Conservation (phyloP, 805 yeast genomes). For the Ogataea philodendri region DNA sequence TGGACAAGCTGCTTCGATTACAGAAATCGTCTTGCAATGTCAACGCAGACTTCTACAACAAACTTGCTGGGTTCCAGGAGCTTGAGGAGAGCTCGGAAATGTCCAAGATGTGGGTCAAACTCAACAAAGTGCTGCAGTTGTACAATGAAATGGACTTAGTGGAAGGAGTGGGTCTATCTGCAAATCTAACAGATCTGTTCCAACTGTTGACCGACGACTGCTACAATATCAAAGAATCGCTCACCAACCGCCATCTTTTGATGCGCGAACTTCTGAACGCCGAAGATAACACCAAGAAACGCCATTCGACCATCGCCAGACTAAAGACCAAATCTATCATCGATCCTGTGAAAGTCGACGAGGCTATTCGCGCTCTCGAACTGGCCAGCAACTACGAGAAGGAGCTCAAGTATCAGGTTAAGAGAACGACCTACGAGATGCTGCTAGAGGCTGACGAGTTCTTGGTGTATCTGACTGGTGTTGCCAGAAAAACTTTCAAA, state of each 20-base stretch:
- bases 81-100: slow-evolving; percentile 61
- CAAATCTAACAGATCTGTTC: slow-evolving; percentile 74
- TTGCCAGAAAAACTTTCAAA: slow-evolving; percentile 51
- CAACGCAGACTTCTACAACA: slow-evolving; percentile 44
- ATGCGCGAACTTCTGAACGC: slow-evolving; percentile 88
- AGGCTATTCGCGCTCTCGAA: slow-evolving; percentile 77
- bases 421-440: slow-evolving; percentile 84
- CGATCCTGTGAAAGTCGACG: slow-evolving; percentile 87
- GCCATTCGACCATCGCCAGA: slow-evolving; percentile 69
- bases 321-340: slow-evolving; percentile 70
- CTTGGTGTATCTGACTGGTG: slow-evolving; percentile 51
- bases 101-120: slow-evolving; percentile 73
- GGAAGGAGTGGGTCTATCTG: slow-evolving; percentile 68
- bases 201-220: slow-evolving; percentile 67
- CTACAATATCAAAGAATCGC: slow-evolving; percentile 84
- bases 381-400: slow-evolving; percentile 75
- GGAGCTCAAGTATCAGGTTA: slow-evolving; percentile 70
- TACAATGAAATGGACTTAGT: slow-evolving; percentile 76
- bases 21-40: slow-evolving; percentile 52
- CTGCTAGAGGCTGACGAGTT: slow-evolving; percentile 66
- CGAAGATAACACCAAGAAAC: slow-evolving; percentile 66
- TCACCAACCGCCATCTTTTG: slow-evolving; percentile 86
- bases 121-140: slow-evolving; percentile 64
- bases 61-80: slow-evolving; percentile 39
- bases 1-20: slow-evolving; percentile 56